Conservation (phyloP, 1,284 basidiomycete species). For the Clitocybe nebularis region DNA sequence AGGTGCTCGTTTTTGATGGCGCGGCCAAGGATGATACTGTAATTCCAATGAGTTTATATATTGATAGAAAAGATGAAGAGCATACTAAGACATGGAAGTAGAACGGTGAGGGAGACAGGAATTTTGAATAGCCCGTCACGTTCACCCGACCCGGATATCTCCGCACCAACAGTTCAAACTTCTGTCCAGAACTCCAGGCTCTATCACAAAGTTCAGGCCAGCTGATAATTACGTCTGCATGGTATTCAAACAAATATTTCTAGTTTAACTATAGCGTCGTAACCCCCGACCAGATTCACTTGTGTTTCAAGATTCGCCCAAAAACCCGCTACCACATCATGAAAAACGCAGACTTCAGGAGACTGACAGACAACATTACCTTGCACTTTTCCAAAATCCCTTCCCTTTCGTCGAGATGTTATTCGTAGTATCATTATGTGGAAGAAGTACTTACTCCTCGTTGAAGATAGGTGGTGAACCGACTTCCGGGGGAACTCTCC, state of each 20-base stretch:
- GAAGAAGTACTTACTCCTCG: too few relatives aligned
- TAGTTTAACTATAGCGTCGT: too few relatives aligned
- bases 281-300: not conserved
- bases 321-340: not conserved
- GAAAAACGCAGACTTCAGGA: too few relatives aligned
- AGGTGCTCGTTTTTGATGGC: slow-evolving; percentile 76
- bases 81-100: slow-evolving; percentile 26
- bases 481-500: not conserved
- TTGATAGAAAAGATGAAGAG: slow-evolving; percentile 1
- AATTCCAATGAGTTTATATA: not conserved
- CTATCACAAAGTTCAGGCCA: not conserved
- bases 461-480: too few relatives aligned
- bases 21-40: slow-evolving; percentile 68
- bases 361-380: too few relatives aligned
- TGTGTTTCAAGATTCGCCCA: too few relatives aligned
- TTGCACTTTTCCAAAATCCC: too few relatives aligned
- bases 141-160: slow-evolving; percentile 7
- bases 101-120: slow-evolving; percentile 10
- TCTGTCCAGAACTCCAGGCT: not conserved
- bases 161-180: not conserved
- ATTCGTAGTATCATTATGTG: too few relatives aligned
- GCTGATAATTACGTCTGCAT: not conserved
- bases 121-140: slow-evolving; percentile 12
- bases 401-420: too few relatives aligned
- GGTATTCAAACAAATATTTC: not conserved